These are phyloP conservation scores for Penicillium verhagenii DNA, from an alignment of 495 filamentous ascomycete species.

Conservation along the genomic window DNA sequence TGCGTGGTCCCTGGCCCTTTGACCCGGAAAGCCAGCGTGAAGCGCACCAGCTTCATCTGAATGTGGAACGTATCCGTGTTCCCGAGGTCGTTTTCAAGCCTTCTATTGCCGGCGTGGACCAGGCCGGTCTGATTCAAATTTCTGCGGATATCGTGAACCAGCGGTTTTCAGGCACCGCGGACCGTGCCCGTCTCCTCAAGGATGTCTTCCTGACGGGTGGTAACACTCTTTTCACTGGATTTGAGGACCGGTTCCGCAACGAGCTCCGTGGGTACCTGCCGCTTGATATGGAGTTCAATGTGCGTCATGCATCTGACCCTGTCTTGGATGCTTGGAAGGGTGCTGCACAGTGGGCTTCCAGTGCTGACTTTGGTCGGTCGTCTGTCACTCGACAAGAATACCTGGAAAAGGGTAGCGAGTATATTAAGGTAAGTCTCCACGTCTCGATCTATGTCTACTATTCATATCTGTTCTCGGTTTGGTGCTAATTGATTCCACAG, in stretches of 20 bases:
- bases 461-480: too few species aligned
- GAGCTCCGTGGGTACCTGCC: conserved; percentile 74
- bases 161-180: conserved; percentile 59
- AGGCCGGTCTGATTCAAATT: conserved; percentile 90
- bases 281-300: conserved; percentile 57
- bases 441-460: background rate
- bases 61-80: conserved; percentile 94
- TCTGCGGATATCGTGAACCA: conserved; percentile 80
- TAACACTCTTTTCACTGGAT: conserved; percentile 81
- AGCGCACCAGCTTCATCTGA: conserved; percentile 86
- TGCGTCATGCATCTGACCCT: conserved; percentile 70
- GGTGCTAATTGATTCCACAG: conserved; percentile 36
- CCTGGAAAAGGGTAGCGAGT: conserved; percentile 79
- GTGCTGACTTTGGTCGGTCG: conserved; percentile 30
- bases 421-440: conserved; percentile 72
- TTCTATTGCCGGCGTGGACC: conserved; percentile 90
- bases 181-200: conserved; percentile 63
- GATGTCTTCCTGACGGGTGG: conserved; percentile 95
- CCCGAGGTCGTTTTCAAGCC: conserved; percentile 96
- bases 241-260: conserved; percentile 75
- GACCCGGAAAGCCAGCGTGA: conserved; percentile 78
- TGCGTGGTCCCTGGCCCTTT: conserved; percentile 82
- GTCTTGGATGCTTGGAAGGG: conserved; percentile 90
- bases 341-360: conserved; percentile 73
- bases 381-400: conserved; percentile 73